A percentile compares a stretch with the other conserved stretches of the same genome.
phyloP scores from a whole-genome alignment of 148 eudicot genomes.

The Vaccinium myrtillus region DNA sequence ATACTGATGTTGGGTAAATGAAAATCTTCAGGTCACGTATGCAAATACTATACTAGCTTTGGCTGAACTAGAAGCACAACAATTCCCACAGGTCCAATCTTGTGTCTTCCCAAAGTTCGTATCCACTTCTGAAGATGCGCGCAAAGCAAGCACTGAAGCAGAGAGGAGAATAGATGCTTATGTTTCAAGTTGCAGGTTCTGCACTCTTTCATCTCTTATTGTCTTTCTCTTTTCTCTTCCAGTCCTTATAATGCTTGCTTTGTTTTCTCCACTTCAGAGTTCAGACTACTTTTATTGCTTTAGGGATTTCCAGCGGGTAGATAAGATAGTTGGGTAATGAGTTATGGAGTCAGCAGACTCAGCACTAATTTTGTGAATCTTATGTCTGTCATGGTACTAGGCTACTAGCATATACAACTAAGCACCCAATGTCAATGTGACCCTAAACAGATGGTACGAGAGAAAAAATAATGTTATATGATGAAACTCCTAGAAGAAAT shows the following conservation, averaged over 20 bases:
- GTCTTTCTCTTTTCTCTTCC: not conserved
- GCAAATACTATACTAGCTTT: constrained; percentile 57
- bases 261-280: not conserved
- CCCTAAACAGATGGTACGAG: not conserved
- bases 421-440: not conserved
- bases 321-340: not conserved
- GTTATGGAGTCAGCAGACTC: not conserved
- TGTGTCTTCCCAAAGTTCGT: constrained; percentile 81
- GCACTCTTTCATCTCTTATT: constrained; percentile 13
- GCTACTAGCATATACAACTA: not conserved
- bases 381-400: not conserved
- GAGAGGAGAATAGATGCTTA: constrained; percentile 69
- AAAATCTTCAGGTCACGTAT: constrained; percentile 60
- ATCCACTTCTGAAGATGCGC: constrained; percentile 68
- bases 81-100: constrained; percentile 87
- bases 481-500: constrained; percentile 8
- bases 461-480: not conserved
- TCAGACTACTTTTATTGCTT: not conserved
- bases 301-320: not conserved
- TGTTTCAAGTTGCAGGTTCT: constrained; percentile 69
- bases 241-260: not conserved
- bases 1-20: not conserved
- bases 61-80: constrained; percentile 79
- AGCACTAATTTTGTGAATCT: not conserved
- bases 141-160: constrained; percentile 90